These are phyloP conservation scores for Hordeum marinum DNA, from an alignment of 176 grass and related monocot genomes.

Conservation along the genomic window DNA sequence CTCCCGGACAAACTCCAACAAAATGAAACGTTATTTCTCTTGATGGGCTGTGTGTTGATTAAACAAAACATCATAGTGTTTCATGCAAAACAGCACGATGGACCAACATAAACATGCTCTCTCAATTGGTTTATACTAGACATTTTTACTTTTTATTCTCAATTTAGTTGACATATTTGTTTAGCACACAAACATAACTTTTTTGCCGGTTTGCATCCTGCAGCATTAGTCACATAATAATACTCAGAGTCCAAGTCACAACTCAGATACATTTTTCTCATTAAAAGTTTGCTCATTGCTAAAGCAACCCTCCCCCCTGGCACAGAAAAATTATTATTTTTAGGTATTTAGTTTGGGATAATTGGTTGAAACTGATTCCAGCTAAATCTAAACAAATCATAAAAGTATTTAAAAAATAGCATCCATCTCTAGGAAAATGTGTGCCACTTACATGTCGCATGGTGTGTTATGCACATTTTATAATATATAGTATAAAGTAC, in stretches of 20 bases:
- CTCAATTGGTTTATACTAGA: too few species aligned
- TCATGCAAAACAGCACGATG: too few species aligned
- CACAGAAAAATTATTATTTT: not conserved
- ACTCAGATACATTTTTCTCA: not conserved
- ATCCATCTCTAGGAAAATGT: not conserved
- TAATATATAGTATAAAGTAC: too few species aligned
- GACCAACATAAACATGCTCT: too few species aligned
- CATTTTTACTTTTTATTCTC: too few species aligned
- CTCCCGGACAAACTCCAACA: too few species aligned
- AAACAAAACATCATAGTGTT: too few species aligned
- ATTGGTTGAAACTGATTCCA: not conserved
- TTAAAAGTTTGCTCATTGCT: not conserved
- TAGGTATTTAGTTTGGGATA: not conserved
- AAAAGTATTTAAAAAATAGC: not conserved
- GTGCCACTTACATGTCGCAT: not conserved
- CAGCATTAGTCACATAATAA: not conserved
- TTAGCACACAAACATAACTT: too few species aligned
- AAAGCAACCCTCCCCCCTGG: not conserved
- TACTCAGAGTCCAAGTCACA: not conserved
- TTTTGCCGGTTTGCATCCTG: too few species aligned
- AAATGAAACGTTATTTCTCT: too few species aligned
- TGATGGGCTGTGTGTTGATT: too few species aligned
- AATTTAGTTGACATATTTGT: too few species aligned
- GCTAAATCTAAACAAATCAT: not conserved
- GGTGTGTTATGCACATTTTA: not conserved